phyloP scores from a whole-genome alignment of 768 basidiomycete genomes.

The Asterophora lycoperdoides region DNA sequence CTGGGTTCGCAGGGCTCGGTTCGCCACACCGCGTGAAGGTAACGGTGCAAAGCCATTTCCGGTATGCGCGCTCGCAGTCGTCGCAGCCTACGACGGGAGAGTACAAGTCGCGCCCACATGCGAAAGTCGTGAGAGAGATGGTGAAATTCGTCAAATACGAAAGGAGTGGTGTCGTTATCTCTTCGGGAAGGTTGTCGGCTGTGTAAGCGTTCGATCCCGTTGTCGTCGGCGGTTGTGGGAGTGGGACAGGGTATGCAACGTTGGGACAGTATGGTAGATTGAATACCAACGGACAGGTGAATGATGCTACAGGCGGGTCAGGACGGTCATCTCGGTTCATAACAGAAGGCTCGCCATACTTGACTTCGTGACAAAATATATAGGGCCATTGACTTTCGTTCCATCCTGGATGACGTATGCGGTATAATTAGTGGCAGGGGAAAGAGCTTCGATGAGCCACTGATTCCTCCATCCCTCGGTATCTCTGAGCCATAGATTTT shows the following conservation, averaged over 20 bases:
- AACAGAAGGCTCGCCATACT: slow-evolving; percentile 38
- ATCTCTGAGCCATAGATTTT: slow-evolving; percentile 56
- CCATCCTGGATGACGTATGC: slow-evolving; percentile 57
- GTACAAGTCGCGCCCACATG: slow-evolving; percentile 79
- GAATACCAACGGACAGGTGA: slow-evolving; percentile 66
- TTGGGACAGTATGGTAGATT: slow-evolving; percentile 73
- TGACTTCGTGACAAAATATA: slow-evolving; percentile 74
- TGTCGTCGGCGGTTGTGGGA: slow-evolving; percentile 45
- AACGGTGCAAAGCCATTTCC: slow-evolving; percentile 71
- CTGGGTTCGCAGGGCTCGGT: slow-evolving; percentile 29
- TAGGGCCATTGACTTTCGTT: slow-evolving; percentile 59
- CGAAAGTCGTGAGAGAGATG: slow-evolving; percentile 60
- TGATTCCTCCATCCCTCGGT: slow-evolving; percentile 61
- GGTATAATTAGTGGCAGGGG: slow-evolving; percentile 73
- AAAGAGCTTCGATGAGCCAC: slow-evolving; percentile 59
- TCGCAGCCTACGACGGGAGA: slow-evolving; percentile 74
- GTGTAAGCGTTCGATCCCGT: slow-evolving; percentile 40
- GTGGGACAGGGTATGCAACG: slow-evolving; percentile 64
- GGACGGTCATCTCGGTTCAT: not conserved
- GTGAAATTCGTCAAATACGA: slow-evolving; percentile 72
- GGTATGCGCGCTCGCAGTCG: slow-evolving; percentile 71
- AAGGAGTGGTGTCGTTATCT: slow-evolving; percentile 48
- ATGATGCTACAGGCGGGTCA: slow-evolving; percentile 40
- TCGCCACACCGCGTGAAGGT: slow-evolving; percentile 77
- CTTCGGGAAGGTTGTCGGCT: slow-evolving; percentile 44